Conservation (phyloP, 106 monocot species). For the Vanilla planifolia region DNA sequence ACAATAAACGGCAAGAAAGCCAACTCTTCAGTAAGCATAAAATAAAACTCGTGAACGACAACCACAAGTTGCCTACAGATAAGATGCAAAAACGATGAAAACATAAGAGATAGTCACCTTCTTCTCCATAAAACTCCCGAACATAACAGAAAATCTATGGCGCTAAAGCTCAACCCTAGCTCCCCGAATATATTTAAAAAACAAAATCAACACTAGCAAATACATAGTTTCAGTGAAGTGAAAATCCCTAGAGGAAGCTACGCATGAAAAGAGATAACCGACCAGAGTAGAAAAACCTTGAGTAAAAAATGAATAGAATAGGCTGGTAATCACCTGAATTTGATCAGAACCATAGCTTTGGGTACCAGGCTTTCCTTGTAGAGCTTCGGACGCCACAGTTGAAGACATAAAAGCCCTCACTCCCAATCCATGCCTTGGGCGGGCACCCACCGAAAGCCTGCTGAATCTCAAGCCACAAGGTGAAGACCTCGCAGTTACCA, state of each 20-base stretch:
- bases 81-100: no score
- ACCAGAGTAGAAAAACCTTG: not conserved
- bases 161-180: not conserved
- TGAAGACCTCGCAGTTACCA: slow-evolving; percentile 22
- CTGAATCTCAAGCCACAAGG: slow-evolving; percentile 12
- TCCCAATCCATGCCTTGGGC: slow-evolving; percentile 2
- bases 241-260: no score
- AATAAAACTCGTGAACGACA: no score
- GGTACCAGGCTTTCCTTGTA: slow-evolving; percentile 32
- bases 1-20: no score
- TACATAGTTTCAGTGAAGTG: no score
- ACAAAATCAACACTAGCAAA: no score
- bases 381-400: slow-evolving; percentile 25
- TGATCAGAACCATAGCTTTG: slow-evolving; percentile 50
- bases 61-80: no score
- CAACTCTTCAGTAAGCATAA: no score
- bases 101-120: no score
- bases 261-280: no score
- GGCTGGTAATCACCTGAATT: slow-evolving; percentile 42
- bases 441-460: slow-evolving; percentile 5
- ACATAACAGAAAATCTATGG: not conserved
- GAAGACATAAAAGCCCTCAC: slow-evolving; percentile 61
- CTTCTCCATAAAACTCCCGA: no score
- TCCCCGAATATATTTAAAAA: not conserved
- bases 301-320: not conserved